Evolutionary conservation across 2,329 filamentous ascomycete genomes (phyloP).

Genomic region (Teratosphaeria zuluensis): DNA sequence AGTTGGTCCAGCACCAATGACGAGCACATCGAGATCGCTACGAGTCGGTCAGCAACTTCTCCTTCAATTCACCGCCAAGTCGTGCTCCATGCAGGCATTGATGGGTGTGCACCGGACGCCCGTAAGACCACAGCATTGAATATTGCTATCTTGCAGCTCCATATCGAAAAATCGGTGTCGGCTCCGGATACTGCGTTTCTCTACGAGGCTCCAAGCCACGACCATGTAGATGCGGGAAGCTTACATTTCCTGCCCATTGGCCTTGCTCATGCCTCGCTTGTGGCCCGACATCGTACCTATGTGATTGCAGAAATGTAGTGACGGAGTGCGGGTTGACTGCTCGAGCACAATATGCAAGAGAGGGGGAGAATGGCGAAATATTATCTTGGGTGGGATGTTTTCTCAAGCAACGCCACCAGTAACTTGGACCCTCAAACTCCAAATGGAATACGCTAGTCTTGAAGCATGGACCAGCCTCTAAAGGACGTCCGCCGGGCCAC

Average conservation of each 20-base stretch:
- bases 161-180: background rate
- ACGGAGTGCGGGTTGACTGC: background rate
- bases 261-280: conserved; percentile 23
- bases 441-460: background rate
- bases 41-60: background rate
- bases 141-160: background rate
- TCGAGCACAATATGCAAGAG: background rate
- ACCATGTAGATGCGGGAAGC: conserved; percentile 2
- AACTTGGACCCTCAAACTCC: background rate
- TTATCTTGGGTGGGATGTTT: background rate
- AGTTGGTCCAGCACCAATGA: conserved; percentile 96
- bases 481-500: background rate
- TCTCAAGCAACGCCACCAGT: background rate
- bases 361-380: background rate
- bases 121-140: background rate
- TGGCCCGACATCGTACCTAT: conserved; percentile 8
- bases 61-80: conserved; percentile 1
- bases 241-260: conserved; percentile 26
- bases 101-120: background rate
- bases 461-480: background rate
- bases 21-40: conserved; percentile 89
- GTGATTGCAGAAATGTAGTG: background rate
- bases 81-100: background rate
- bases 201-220: background rate
- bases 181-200: background rate